Evolutionary conservation across 768 basidiomycete species (phyloP), one percentile per base, ranked within the genome.

Genomic region (Boletus sensibilis): DNA sequence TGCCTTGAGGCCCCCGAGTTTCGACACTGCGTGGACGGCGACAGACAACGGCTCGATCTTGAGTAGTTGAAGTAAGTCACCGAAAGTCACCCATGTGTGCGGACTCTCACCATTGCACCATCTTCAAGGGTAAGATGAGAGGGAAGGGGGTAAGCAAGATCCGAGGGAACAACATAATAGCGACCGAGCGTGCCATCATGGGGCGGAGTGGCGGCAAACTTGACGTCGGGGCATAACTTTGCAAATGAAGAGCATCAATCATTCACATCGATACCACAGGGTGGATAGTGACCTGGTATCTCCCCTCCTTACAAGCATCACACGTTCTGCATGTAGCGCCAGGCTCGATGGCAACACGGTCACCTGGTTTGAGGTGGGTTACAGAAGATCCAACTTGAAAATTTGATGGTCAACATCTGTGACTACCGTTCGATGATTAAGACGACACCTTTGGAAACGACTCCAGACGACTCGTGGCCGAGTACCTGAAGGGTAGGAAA

Each of bases 41-140:
- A 98, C 96, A 23, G 95, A 86, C 39, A 98, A 82, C 5, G 96
- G 96, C 71, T 98, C 96, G 77, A 97, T 94, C 92, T 93, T 56
- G 20, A 45, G 23, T 4, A 27, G 25, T 55, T 40, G 29, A 40
- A 33, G n/a, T 57, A 18, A 61, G 45, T 47, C 42, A 50, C 20
- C 16, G 33, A 43, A 47, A 57, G 33, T 4, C 3, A 20, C 14
- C 34, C 23, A n/a, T 29, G 20, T 29, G 2, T 25, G 38, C 7
- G 18, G 7, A 35, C n/a, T 56, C 76, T 48, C 53, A 90, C 90
- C 91, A 98, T 90, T 7, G 96, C 94, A 33, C 95, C 96, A 68
- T 98, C 94, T 72, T 96, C 95, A 14, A 96, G 82, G 20, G 87
- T 83, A 46, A 98, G 83, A 66, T 84, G 79, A n/a, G 87, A 82